Evolutionary conservation across 768 basidiomycete species (phyloP), one percentile per base, ranked within the genome.

Genomic region (Rhodotorula graminis): DNA sequence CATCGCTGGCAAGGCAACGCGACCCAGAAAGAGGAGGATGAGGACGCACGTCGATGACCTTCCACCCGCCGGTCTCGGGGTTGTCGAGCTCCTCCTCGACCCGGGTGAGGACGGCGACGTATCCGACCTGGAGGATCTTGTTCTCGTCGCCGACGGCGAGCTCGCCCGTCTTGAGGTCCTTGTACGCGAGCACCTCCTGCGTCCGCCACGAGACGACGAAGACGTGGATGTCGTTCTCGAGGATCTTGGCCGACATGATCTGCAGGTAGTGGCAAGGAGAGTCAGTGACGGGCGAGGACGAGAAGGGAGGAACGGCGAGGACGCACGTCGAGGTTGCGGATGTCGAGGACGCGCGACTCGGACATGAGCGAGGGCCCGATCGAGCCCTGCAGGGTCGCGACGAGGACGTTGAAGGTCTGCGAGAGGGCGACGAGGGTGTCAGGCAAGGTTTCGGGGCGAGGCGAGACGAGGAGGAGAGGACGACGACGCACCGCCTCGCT

Each of bases 51-150:
- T 98, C 95, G 40, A 97, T 86, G 64, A 98, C 87, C 82, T 97
- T 98, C 95, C 96, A 99, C 21, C 96, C 96, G 56, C 92, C 93
- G 0, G 96, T 99, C 58, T 96, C 84, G 80, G 93, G 91, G 80
- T 98, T 91, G 42, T 88, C 88, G 73, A 97, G 83, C 79, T 97
- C 92, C 77, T 89, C 89, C 79, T 91, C 89, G 44, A 92, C 82
- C 40, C 94, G 87, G 27, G 94, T 97, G 71, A 99, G 82, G 2
- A 92, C 93, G 37, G 93, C 92, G 27, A 90, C 90, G 80, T 99
- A 99, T 31, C 87, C 88, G 78, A 92, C 94, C 80, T 94, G 91
- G 82, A 96, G 93, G 44, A 98, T 94, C 76, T 87, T 87, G 80
- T 94, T 85, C 79, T 93, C 92, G 7, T 91, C 88, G 1, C 96